A percentile compares a stretch with the other conserved stretches of the same genome.
Evolutionary conservation across 179 eudicot species (phyloP).

Genomic region (Corrigiola litoralis): DNA sequence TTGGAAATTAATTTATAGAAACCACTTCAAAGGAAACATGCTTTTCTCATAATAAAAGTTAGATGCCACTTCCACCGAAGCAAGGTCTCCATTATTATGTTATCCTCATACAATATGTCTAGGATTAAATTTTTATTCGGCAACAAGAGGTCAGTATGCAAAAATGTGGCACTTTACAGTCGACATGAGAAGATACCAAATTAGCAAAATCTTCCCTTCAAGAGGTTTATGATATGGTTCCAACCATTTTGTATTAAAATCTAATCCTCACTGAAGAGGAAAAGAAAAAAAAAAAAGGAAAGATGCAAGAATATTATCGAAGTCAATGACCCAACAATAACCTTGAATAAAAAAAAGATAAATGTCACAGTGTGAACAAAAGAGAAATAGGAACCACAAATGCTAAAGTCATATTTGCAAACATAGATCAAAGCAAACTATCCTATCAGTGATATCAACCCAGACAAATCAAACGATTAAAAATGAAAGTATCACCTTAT

Average conservation of each 20-base stretch:
- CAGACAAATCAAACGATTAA: neutral
- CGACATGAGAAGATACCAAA: neutral
- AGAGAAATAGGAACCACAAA: slow-evolving; percentile 13
- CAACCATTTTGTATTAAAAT: neutral
- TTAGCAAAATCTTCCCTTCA: neutral
- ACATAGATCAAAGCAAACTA: neutral
- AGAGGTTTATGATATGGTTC: neutral
- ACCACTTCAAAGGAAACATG: neutral
- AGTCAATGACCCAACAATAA: neutral
- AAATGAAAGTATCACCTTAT: neutral
- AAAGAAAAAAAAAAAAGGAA: neutral
- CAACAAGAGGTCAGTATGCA: neutral
- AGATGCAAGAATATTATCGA: neutral
- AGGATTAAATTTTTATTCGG: neutral
- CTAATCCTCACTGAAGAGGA: neutral
- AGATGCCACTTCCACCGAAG: neutral
- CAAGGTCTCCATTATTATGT: neutral
- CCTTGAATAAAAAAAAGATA: neutral
- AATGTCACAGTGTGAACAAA: neutral
- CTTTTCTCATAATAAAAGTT: neutral
- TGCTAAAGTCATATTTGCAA: neutral
- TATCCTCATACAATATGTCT: neutral
- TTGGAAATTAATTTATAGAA: neutral
- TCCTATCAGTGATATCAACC: neutral
- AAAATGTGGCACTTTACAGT: neutral